Percentiles rank a stretch among this genome's conserved stretches.
Conservation (phyloP, 805 yeast species). For the Sugiyamaella floridensis region DNA sequence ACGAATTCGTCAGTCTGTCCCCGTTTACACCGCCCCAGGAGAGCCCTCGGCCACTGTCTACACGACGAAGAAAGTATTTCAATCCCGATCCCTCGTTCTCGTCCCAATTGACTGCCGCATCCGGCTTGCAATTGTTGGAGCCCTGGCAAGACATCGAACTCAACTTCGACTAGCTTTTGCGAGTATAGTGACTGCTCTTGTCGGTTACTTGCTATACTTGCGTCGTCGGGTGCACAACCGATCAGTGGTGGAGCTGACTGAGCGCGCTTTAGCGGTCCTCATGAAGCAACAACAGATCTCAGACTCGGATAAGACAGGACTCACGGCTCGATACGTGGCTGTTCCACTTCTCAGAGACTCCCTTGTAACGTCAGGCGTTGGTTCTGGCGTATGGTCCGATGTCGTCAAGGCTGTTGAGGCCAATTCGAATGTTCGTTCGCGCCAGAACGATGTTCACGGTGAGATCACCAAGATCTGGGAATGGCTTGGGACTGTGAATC, state of each 20-base stretch:
- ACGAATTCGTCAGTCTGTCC: slow-evolving; percentile 14
- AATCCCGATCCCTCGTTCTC: slow-evolving; percentile 20
- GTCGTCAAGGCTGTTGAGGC: slow-evolving; percentile 52
- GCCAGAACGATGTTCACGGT: slow-evolving; percentile 69
- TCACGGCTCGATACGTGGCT: slow-evolving; percentile 15
- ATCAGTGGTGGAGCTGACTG: slow-evolving; percentile 3
- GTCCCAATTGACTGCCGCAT: slow-evolving; percentile 19
- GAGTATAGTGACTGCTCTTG: background rate
- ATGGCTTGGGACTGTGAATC: slow-evolving; percentile 40
- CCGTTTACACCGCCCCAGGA: slow-evolving; percentile 16
- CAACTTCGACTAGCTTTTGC: slow-evolving; percentile 6
- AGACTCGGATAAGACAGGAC: slow-evolving; percentile 15
- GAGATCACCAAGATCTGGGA: slow-evolving; percentile 86
- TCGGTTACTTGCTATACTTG: slow-evolving; percentile 1
- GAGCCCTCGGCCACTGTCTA: slow-evolving; percentile 11
- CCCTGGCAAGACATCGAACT: slow-evolving; percentile 18
- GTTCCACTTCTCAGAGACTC: slow-evolving; percentile 14
- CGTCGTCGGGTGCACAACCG: background rate
- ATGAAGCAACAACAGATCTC: slow-evolving; percentile 13
- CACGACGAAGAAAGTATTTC: slow-evolving; percentile 15
- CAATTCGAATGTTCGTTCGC: slow-evolving; percentile 57
- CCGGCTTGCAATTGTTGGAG: slow-evolving; percentile 11
- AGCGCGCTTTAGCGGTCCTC: slow-evolving; percentile 8
- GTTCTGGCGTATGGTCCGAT: slow-evolving; percentile 41
- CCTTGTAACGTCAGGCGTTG: slow-evolving; percentile 9